These are phyloP conservation scores for Actinomortierella wolfii DNA, from an alignment of 371 early-diverging fungal species.

Conservation along the genomic window DNA sequence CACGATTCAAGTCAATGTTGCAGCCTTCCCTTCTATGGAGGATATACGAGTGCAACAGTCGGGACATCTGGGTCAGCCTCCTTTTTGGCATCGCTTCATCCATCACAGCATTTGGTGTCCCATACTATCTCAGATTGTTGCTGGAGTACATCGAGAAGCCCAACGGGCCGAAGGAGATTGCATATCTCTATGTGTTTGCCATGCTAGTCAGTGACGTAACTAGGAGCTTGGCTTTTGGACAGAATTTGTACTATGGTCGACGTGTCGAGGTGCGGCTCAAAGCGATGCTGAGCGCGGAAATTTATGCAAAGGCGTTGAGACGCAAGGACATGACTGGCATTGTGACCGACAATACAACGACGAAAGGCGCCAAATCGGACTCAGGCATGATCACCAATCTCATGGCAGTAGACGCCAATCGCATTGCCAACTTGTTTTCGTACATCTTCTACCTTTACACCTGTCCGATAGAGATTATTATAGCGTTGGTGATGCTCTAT, in stretches of 20 bases:
- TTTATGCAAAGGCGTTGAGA: conserved; percentile 54
- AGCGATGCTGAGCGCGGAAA: conserved; percentile 56
- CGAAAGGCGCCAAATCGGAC: conserved; percentile 39
- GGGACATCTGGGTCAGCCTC: conserved; percentile 40
- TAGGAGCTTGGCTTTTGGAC: conserved; percentile 45
- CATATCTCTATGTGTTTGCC: conserved; percentile 52
- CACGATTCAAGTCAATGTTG: conserved; percentile 7
- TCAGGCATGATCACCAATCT: conserved; percentile 82
- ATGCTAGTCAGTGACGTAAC: conserved; percentile 51
- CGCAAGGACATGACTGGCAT: conserved; percentile 57
- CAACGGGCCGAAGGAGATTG: conserved; percentile 42
- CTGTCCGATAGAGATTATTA: conserved; percentile 56
- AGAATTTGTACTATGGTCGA: conserved; percentile 54
- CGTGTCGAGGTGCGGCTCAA: conserved; percentile 54
- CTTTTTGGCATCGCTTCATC: conserved; percentile 46
- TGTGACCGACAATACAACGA: conserved; percentile 14
- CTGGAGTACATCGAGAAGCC: conserved; percentile 48
- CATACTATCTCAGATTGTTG: conserved; percentile 53
- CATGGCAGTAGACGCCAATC: conserved; percentile 78
- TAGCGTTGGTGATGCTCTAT: conserved; percentile 56
- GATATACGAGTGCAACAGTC: conserved; percentile 24
- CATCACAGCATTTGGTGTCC: conserved; percentile 44
- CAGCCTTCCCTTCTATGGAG: conserved; percentile 28
- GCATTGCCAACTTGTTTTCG: conserved; percentile 49
- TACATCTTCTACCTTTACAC: conserved; percentile 57